Evolutionary conservation across 345 rosid genomes (phyloP), one percentile per base, ranked within the genome.

Genomic region (Psidium friedrichsthalianum): DNA sequence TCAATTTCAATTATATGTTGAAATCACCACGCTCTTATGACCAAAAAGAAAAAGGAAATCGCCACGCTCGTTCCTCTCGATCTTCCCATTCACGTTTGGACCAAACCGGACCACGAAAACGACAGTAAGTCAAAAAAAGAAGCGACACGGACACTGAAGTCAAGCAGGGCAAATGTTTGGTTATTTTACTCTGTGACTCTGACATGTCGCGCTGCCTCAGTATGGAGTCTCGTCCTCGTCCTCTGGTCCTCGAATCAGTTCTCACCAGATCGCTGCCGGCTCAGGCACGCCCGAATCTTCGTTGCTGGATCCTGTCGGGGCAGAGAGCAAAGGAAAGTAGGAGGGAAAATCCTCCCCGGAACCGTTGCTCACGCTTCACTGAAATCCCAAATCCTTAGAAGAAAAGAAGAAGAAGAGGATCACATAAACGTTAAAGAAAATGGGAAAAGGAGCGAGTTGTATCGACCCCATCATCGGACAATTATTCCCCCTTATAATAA

Each of bases 201-300:
- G 80, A 69, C 84, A 52, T 52, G 24, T 51, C 27, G 14, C 16
- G 57, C 57, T 51, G 56, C 59, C 21, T 55, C 58, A 2, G 21
- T 5, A 27, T 20, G 81, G 44, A n/a, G 42, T 44, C 85, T n/a
- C 44, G 54, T 29, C 56, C 24, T 18, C 51, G 27, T 5, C 11
- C 59, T 18, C 74, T 32, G 47, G 47, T 69, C 32, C 78, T 69
- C 80, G 80, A 69, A 40, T 69, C 80, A 36, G 47, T 36, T 42
- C 42, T 15, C 76, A 11, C 76, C 42, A 64, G 76, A 64, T 64
- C 21, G 42, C 80, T 69, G 80, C 80, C 25, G 24, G 25, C 76
- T 83, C 85, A 47, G 56, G 85, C 85, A 84, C 81, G 85, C 85
- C 56, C 85, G 69, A 83, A 83, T 83, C 85, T 58, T 42, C 8